These are phyloP conservation scores for Metarhizium album DNA, from an alignment of 2,329 filamentous ascomycete species.

Conservation along the genomic window DNA sequence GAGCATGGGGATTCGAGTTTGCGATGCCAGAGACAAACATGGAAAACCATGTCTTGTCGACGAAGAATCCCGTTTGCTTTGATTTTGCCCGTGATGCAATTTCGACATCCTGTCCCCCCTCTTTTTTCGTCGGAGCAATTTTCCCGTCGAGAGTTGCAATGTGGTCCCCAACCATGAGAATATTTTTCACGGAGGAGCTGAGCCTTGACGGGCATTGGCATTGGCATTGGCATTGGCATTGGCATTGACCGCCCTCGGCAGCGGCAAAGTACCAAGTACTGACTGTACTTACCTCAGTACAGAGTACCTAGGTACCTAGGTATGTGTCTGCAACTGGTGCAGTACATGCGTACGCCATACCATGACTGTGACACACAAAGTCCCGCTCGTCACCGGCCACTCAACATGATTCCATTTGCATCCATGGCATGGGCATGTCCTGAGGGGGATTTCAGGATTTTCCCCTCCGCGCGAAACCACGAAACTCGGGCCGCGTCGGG, in stretches of 20 bases:
- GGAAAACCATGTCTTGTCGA: neutral
- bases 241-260: neutral
- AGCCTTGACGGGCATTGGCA: too few relatives aligned
- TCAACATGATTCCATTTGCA: neutral
- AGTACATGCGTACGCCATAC: too few relatives aligned
- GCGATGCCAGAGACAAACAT: neutral
- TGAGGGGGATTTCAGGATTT: too few relatives aligned
- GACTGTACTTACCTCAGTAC: too few relatives aligned
- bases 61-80: neutral
- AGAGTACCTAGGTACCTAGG: too few relatives aligned
- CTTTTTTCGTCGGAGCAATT: neutral
- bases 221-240: neutral
- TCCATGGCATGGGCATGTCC: too few relatives aligned
- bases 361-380: neutral
- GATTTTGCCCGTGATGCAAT: neutral
- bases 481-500: neutral
- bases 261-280: too few relatives aligned
- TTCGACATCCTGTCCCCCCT: too few relatives aligned
- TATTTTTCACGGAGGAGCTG: neutral
- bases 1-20: neutral
- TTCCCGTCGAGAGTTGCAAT: neutral
- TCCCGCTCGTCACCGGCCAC: constrained; percentile 4
- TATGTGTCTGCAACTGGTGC: too few relatives aligned
- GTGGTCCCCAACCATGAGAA: neutral
- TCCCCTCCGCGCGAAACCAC: too few relatives aligned